Evolutionary conservation across 768 basidiomycete species (phyloP), one percentile per base, ranked within the genome.

Genomic region (Suillus ampliporus): DNA sequence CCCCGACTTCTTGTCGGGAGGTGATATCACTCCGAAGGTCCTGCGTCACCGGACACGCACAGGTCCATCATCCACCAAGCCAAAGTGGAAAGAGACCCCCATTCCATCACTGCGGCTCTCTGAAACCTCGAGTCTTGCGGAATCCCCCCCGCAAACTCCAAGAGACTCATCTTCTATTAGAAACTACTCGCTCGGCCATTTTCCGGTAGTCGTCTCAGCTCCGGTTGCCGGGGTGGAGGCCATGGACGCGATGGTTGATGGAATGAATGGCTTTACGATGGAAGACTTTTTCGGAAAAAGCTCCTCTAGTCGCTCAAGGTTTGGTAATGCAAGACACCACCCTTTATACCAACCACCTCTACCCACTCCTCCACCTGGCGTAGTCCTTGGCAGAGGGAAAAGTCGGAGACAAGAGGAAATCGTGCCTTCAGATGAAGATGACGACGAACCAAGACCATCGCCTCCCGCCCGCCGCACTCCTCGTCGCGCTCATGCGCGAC

Each of bases 231-330:
- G 91, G 2, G 91, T 95, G 10, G 92, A 94, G 77, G 87, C 87
- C 10, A 90, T 95, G 88, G 93, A 95, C 72, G 93, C 93, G 14
- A 76, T 95, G 58, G 93, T 95, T 8, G 92, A 94, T 66, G 91
- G 90, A 10, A 94, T 95, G 93, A 95, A 94, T 70, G 89, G 89
- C 31, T 73, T 73, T 34, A 80, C 76, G 40, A 84, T 82, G 48
- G 88, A 91, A 60, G 82, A 87, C 65, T 74, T 86, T 59, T 79
- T 84, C 65, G 79, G 69, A 58, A 78, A 68, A 48, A 76, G 78
- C 57, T 65, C 81, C 15, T 81, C 84, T 35, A 78, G 73, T 69
- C 82, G 85, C 17, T 75, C 83, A 53, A 82, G 86, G 63, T 86
- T 86, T 69, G 82, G 79, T 23, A 86, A 87, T 66, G 79, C 83